phyloP scores from a whole-genome alignment of 2,329 filamentous ascomycete species.

The Aspergillus melleus region DNA sequence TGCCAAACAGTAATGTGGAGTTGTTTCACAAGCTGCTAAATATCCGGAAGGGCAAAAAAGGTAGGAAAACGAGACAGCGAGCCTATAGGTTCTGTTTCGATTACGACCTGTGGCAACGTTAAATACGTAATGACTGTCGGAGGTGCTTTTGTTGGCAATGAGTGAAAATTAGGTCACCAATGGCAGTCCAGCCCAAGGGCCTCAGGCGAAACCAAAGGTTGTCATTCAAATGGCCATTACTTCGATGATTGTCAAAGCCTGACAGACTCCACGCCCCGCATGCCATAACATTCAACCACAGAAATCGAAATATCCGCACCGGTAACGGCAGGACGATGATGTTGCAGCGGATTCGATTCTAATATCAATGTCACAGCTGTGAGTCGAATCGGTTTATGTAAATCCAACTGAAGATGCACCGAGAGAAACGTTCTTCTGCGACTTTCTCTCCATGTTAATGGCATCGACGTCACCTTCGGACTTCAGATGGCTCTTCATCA shows the following conservation, averaged over 20 bases:
- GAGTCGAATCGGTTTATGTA: too few species aligned
- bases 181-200: background rate
- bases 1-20: conserved; percentile 1
- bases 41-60: too few species aligned
- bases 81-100: background rate
- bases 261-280: background rate
- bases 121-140: background rate
- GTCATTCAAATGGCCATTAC: conserved; percentile 2
- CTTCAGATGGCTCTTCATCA: background rate
- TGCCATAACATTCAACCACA: background rate
- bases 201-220: conserved; percentile 3
- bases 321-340: too few species aligned
- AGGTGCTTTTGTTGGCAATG: background rate
- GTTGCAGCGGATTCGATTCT: too few species aligned
- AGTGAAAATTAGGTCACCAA: background rate
- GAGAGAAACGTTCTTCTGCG: too few species aligned
- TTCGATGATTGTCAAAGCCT: background rate
- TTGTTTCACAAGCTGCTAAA: background rate
- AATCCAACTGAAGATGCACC: too few species aligned
- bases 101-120: conserved; percentile 2
- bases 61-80: background rate
- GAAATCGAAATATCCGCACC: conserved; percentile 4
- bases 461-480: background rate
- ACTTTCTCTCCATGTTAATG: background rate
- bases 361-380: too few species aligned